Evolutionary conservation across 2,329 filamentous ascomycete genomes (phyloP), one percentile per base, ranked within the genome.

Genomic region (Nothophaeocryptopus gaeumannii): DNA sequence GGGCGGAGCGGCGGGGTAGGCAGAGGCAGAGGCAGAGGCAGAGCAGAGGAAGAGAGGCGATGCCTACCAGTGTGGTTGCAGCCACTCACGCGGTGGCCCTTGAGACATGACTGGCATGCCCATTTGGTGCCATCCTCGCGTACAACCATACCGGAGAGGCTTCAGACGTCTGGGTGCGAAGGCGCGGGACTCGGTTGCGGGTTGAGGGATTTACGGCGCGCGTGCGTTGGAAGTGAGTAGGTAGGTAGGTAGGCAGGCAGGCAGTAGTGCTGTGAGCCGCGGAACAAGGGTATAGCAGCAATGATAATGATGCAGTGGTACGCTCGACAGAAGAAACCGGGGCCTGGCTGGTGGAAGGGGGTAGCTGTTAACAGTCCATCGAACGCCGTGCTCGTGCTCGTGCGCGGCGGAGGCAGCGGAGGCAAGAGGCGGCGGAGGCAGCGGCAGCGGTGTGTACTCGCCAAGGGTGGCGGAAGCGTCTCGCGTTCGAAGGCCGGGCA

Each of bases 71-170:
- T 82, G 74, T 99, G 93, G 72, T 92, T 89, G 79, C 93, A 99
- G 71, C 93, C 96, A 85, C 91, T 97, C 70, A 99, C 93, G 70
- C 93, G 89, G 78, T 99, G 93, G 69, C 93, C 93, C 74, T 93
- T 88, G 70, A 99, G 90, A 77, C 93, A 99, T 75, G 91, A 91
- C 77, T 95, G 89, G 79, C 92, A 97, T 74, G 92, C 92, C 78
- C 83, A 97, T 79, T 97, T 97, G 78, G 96, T 89, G 73, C 92
- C 92, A 79, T 96, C 85, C 52, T 59, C 58, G 55, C 63, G 66
- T 58, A 68, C 56, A 54, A 68, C 66, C 66, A 67, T 67, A 47
- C 57, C 60, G 55, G 54, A 33, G 36, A 15, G 20, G 35, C 42
- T 36, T 20, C 15, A 12, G 11, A 35, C 29, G 26, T 31, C 9